Base-by-base conservation (phyloP, 176 grass and related monocot species). In the Pontederia paniculata region DNA sequence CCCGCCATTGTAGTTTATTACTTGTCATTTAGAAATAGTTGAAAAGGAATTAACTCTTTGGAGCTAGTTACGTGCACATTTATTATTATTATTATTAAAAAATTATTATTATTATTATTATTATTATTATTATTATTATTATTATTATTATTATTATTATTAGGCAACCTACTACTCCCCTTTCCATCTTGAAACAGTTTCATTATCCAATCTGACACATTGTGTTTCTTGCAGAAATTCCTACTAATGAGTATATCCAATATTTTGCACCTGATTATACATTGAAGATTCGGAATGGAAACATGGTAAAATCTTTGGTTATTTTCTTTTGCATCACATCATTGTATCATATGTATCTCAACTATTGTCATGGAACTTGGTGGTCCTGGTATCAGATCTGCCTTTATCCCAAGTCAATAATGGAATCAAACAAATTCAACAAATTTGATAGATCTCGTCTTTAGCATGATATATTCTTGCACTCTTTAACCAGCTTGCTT, bases 211-310 rank as follows among this genome's bases (percentile, higher is more conserved):
- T 45, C 53, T 76, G 68, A 21, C 25, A 66, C 44, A 70, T 58
- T 50, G 13, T 76, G 68, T 80, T 76, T 28, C 58, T 63, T 84
- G 60, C 82, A 97, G 91, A 97, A 51, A 97, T 97, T 71, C 91
- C 91, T 53, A 55, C 89, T 47, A 97, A 97, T 71, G 91, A 87
- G 25, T 97, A 97, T 44, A 87, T 80, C 19, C 71, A 97, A 52
- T 97, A 97, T 68, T 97, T 97, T 54, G 79, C 68, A 55, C 91
- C 91, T n/a, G 83, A 89, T 51, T 89, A 87, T 81, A 89, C 82
- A 15, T 62, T 97, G 71, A 97, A 78, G 78, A 84, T 87, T 47
- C 60, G 63, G 22, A 90, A 81, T 78, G 61, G 81, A 66, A 87
- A 80, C 70, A 87, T 97, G 73, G 91, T 97, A 84, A 42, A 55